phyloP scores from a whole-genome alignment of 257 asterid genomes.

The Solanum bulbocastanum region DNA sequence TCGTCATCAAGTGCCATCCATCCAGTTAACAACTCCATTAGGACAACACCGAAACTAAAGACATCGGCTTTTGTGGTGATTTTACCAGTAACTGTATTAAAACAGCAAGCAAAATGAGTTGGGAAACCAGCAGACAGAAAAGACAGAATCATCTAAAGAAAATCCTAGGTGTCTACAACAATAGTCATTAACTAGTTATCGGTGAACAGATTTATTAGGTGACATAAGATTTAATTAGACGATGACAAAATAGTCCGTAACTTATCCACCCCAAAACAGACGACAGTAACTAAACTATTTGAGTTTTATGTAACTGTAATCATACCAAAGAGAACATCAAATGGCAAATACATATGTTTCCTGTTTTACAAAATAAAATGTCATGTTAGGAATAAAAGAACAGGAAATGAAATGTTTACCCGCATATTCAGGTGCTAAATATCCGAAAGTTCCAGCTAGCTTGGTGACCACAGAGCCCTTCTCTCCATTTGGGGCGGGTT shows the following conservation, averaged over 20 bases:
- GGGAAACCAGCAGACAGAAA: not conserved
- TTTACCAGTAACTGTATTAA: conserved; percentile 69
- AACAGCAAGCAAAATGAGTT: not conserved
- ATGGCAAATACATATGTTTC: not conserved
- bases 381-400: not conserved
- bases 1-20: conserved; percentile 69
- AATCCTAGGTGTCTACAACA: not conserved
- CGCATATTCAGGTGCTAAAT: conserved; percentile 89
- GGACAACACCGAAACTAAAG: conserved; percentile 85
- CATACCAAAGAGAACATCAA: not conserved
- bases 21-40: conserved; percentile 85
- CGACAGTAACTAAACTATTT: not conserved
- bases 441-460: conserved; percentile 89
- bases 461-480: conserved; percentile 61
- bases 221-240: not conserved
- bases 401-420: conserved; percentile 27
- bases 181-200: not conserved
- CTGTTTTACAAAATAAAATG: not conserved
- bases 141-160: not conserved
- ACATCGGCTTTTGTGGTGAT: conserved; percentile 84
- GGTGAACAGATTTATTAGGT: not conserved
- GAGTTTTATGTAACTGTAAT: not conserved
- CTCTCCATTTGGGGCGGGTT: conserved; percentile 79
- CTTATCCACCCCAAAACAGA: not conserved
- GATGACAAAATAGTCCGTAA: not conserved